A percentile compares a stretch with the other conserved stretches of the same genome.
These are phyloP conservation scores for Diaporthe velutina DNA, from an alignment of 2,329 filamentous ascomycete species.

Conservation along the genomic window DNA sequence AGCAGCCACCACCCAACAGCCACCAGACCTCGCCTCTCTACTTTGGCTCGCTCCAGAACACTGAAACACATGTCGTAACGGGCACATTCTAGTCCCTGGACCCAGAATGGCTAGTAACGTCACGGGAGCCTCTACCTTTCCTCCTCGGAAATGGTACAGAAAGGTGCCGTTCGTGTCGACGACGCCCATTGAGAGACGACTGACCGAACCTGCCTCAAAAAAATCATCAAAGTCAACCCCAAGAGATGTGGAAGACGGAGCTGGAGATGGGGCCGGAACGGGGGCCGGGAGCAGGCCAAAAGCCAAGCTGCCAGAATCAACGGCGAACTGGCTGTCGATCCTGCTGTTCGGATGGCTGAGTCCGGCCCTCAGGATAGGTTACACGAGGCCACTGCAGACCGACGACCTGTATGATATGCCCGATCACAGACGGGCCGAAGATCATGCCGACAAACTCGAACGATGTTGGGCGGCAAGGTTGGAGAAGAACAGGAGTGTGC, in stretches of 20 bases:
- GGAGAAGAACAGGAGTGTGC: constrained; percentile 35
- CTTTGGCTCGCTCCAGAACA: constrained; percentile 20
- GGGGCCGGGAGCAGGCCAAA: constrained; percentile 28
- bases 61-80: constrained; percentile 26
- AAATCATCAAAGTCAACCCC: background rate
- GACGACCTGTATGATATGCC: constrained; percentile 43
- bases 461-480: constrained; percentile 41
- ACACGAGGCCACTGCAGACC: constrained; percentile 42
- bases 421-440: constrained; percentile 35
- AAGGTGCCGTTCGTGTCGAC: constrained; percentile 47
- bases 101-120: constrained; percentile 43
- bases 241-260: constrained; percentile 16
- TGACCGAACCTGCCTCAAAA: constrained; percentile 35
- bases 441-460: constrained; percentile 44
- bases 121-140: constrained; percentile 44
- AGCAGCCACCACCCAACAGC: constrained; percentile 6
- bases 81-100: constrained; percentile 14
- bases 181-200: constrained; percentile 43
- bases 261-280: constrained; percentile 15
- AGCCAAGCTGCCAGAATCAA: constrained; percentile 41
- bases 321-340: constrained; percentile 42
- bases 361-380: constrained; percentile 42
- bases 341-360: constrained; percentile 45
- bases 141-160: constrained; percentile 49
- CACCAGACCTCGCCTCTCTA: constrained; percentile 26